Evolutionary conservation across 2,329 filamentous ascomycete species (phyloP).

Genomic region (Cylindrodendrum hubeiense): DNA sequence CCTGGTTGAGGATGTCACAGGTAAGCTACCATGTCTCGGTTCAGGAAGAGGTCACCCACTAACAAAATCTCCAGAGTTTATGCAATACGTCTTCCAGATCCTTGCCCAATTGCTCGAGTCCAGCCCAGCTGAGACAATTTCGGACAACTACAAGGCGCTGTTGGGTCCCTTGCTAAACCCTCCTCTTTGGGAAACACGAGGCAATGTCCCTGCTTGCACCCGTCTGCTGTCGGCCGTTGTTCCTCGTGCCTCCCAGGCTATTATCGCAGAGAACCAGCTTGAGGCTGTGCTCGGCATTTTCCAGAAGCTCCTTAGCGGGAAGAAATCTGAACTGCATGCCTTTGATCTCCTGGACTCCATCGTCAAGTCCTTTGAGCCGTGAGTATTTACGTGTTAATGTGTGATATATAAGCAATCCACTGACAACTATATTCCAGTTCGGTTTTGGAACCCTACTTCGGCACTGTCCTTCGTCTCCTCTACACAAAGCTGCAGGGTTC

Average conservation of each 20-base stretch:
- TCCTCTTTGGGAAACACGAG: constrained; percentile 89
- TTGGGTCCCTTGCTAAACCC: constrained; percentile 83
- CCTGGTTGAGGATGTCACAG: constrained; percentile 84
- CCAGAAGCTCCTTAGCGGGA: constrained; percentile 86
- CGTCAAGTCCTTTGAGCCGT: constrained; percentile 78
- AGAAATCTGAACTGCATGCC: constrained; percentile 85
- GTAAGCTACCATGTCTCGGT: constrained; percentile 54
- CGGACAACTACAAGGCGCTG: constrained; percentile 83
- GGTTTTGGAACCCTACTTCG: constrained; percentile 81
- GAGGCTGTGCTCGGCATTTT: constrained; percentile 95
- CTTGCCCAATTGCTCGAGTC: constrained; percentile 91
- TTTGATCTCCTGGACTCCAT: constrained; percentile 92
- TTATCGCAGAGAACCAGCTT: constrained; percentile 83
- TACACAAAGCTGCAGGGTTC: constrained; percentile 80
- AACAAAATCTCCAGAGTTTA: constrained; percentile 76
- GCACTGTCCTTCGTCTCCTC: constrained; percentile 83
- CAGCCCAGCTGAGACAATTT: constrained; percentile 82
- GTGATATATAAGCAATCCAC: constrained; percentile 6
- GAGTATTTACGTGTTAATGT: constrained; percentile 53
- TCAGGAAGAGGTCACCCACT: constrained; percentile 34
- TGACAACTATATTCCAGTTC: constrained; percentile 57
- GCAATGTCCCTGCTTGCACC: constrained; percentile 92
- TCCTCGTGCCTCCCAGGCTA: constrained; percentile 78
- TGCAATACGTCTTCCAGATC: constrained; percentile 96
- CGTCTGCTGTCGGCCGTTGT: constrained; percentile 88